Conservation (phyloP, 371 early-diverging fungal species). For the Circinella umbellata region DNA sequence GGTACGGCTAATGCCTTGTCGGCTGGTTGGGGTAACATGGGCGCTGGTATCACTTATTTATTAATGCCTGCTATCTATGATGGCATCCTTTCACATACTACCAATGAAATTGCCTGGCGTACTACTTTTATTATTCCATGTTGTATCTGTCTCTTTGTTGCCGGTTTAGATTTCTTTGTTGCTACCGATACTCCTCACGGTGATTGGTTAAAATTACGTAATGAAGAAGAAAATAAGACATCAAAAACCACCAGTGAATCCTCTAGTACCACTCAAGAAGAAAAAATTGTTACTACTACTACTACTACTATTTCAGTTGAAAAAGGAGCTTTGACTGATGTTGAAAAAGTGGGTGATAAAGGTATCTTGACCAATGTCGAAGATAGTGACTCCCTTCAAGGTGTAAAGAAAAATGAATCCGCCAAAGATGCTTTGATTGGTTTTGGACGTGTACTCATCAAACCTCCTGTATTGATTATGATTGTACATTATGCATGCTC, state of each 20-base stretch:
- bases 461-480: slow-evolving; percentile 49
- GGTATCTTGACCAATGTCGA: neutral
- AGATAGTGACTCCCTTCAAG: slow-evolving; percentile 13
- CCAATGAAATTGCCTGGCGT: slow-evolving; percentile 44
- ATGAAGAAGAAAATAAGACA: neutral
- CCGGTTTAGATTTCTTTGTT: slow-evolving; percentile 33
- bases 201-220: slow-evolving; percentile 32
- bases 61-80: slow-evolving; percentile 58
- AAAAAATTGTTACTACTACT: neutral
- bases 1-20: slow-evolving; percentile 70
- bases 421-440: neutral
- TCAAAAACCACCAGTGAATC: neutral
- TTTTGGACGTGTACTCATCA: slow-evolving; percentile 11
- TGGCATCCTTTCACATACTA: slow-evolving; percentile 27
- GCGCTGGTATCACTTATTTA: slow-evolving; percentile 63
- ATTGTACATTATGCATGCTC: slow-evolving; percentile 62
- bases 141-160: slow-evolving; percentile 47
- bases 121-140: slow-evolving; percentile 51
- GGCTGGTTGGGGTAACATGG: slow-evolving; percentile 75
- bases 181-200: slow-evolving; percentile 51
- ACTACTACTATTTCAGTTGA: neutral
- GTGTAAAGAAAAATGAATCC: slow-evolving; percentile 19
- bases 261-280: neutral
- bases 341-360: slow-evolving; percentile 6
- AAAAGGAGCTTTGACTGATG: neutral